Conservation (phyloP, 2,329 filamentous ascomycete genomes). For the Didymella segeticola region DNA sequence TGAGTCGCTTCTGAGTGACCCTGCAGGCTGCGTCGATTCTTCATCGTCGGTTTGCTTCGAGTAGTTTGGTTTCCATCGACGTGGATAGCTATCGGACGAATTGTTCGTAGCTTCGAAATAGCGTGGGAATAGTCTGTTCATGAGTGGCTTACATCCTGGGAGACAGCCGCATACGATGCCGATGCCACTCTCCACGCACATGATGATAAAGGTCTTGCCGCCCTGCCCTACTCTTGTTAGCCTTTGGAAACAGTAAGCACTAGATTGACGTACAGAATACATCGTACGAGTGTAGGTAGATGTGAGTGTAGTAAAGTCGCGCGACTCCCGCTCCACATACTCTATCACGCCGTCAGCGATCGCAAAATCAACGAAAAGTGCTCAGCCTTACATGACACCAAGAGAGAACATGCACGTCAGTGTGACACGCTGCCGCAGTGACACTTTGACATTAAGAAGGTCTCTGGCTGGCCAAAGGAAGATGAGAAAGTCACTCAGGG, state of each 20-base stretch:
- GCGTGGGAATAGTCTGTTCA: slow-evolving; percentile 34
- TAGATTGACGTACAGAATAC: slow-evolving; percentile 28
- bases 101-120: slow-evolving; percentile 29
- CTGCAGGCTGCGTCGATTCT: neutral
- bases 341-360: slow-evolving; percentile 32
- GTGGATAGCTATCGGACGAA: slow-evolving; percentile 6
- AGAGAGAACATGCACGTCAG: slow-evolving; percentile 41
- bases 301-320: slow-evolving; percentile 38
- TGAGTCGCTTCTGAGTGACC: neutral
- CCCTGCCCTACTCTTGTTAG: slow-evolving; percentile 28
- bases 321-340: slow-evolving; percentile 41
- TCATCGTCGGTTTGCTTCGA: slow-evolving; percentile 8
- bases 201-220: slow-evolving; percentile 34
- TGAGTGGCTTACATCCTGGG: slow-evolving; percentile 41
- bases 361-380: neutral
- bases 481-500: slow-evolving; percentile 41
- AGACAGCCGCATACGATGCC: slow-evolving; percentile 45
- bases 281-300: slow-evolving; percentile 37
- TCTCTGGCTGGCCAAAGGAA: slow-evolving; percentile 43
- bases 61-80: slow-evolving; percentile 12
- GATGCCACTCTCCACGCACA: slow-evolving; percentile 36
- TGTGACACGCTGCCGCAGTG: slow-evolving; percentile 36
- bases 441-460: slow-evolving; percentile 35
- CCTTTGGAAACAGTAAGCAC: neutral
- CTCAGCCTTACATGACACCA: slow-evolving; percentile 31